Conservation (phyloP, 2,329 filamentous ascomycete species). For the Monascus ruber region DNA sequence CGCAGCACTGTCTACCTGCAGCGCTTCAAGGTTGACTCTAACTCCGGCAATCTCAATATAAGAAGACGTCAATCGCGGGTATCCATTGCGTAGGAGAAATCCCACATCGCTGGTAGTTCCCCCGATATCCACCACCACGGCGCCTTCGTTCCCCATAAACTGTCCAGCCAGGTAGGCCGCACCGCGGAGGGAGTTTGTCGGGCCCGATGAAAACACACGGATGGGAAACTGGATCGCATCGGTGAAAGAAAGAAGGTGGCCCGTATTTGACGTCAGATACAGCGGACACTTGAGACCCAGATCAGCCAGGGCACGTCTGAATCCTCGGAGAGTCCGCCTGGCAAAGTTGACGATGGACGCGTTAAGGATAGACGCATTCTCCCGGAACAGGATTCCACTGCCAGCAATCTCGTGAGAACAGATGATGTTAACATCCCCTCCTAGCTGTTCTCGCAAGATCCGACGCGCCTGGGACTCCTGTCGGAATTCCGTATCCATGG, state of each 20-base stretch:
- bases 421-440: slow-evolving; percentile 36
- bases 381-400: slow-evolving; percentile 38
- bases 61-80: slow-evolving; percentile 51
- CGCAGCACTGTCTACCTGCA: slow-evolving; percentile 45
- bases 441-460: slow-evolving; percentile 38
- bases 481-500: slow-evolving; percentile 42
- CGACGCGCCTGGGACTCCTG: slow-evolving; percentile 42
- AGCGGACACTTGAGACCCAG: slow-evolving; percentile 35
- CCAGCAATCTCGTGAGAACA: slow-evolving; percentile 42
- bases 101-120: slow-evolving; percentile 57
- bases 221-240: slow-evolving; percentile 39
- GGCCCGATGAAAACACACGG: slow-evolving; percentile 40
- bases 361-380: slow-evolving; percentile 42
- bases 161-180: slow-evolving; percentile 25
- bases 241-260: slow-evolving; percentile 37
- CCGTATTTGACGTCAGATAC: slow-evolving; percentile 44
- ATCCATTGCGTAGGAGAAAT: slow-evolving; percentile 48
- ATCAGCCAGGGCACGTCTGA: slow-evolving; percentile 35
- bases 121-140: slow-evolving; percentile 53
- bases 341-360: slow-evolving; percentile 39
- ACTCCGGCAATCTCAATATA: slow-evolving; percentile 54
- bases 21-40: slow-evolving; percentile 51
- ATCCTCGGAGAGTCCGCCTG: slow-evolving; percentile 34
- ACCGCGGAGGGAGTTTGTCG: slow-evolving; percentile 44
- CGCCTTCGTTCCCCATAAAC: slow-evolving; percentile 10